A percentile compares a stretch with the other conserved stretches of the same genome.
Conservation (phyloP, 768 basidiomycete species). For the Cystobasidium onofrii region DNA sequence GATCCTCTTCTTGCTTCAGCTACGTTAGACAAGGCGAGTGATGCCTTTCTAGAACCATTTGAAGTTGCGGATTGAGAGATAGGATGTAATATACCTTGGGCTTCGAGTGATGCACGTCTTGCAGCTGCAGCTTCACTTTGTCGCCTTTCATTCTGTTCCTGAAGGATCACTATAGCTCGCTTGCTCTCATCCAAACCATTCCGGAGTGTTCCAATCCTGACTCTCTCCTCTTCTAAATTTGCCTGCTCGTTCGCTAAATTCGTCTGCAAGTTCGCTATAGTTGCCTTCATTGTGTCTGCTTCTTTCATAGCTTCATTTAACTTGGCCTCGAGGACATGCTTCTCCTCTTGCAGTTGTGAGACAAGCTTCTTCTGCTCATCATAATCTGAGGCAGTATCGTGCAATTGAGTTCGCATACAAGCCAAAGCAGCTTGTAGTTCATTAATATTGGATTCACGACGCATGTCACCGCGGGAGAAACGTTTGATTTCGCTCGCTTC, state of each 20-base stretch:
- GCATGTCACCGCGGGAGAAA: conserved; percentile 12
- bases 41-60: neutral
- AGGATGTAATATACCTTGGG: conserved; percentile 4
- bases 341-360: neutral
- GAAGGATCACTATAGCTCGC: conserved; percentile 15
- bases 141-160: conserved; percentile 15
- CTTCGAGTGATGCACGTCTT: conserved; percentile 2
- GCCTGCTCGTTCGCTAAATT: neutral
- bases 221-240: neutral
- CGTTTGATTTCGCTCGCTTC: conserved; percentile 1
- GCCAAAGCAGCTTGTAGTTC: conserved; percentile 19
- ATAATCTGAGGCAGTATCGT: conserved; percentile 1
- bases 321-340: neutral
- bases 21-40: conserved; percentile 2
- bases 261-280: neutral
- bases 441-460: conserved; percentile 25
- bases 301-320: neutral
- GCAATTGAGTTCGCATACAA: conserved; percentile 5
- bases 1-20: conserved; percentile 20
- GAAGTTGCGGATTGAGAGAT: neutral
- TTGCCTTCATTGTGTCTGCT: neutral
- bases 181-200: conserved; percentile 27
- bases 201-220: conserved; percentile 1
- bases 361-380: neutral
- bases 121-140: conserved; percentile 1